Evolutionary conservation across 2,329 filamentous ascomycete species (phyloP).

Genomic region (Claviceps purpurea): DNA sequence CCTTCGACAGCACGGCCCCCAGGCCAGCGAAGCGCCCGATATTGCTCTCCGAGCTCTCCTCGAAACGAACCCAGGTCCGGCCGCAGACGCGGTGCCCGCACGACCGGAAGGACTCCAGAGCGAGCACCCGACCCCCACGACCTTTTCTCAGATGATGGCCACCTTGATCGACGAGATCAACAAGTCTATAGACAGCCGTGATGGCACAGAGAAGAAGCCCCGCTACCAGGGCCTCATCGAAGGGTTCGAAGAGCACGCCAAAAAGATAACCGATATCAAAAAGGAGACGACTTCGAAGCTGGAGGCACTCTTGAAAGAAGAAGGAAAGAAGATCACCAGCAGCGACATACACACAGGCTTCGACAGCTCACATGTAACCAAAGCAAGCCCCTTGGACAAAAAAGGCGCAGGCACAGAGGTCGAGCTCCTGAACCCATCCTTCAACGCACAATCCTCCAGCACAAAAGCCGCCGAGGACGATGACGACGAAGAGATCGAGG

Average conservation of each 20-base stretch:
- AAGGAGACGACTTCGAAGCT: slow-evolving; percentile 61
- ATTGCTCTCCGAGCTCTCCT: slow-evolving; percentile 82
- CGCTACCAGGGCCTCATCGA: slow-evolving; percentile 63
- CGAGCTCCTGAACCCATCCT: slow-evolving; percentile 65
- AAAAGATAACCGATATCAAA: slow-evolving; percentile 68
- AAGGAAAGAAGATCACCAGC: slow-evolving; percentile 84
- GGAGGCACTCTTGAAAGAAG: slow-evolving; percentile 70
- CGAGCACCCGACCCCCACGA: slow-evolving; percentile 59
- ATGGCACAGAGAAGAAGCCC: slow-evolving; percentile 43
- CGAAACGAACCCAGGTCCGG: slow-evolving; percentile 59
- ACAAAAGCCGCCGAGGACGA: slow-evolving; percentile 37
- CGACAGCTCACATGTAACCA: slow-evolving; percentile 69
- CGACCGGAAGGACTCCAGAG: slow-evolving; percentile 69
- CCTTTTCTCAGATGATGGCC: slow-evolving; percentile 98
- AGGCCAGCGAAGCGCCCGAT: slow-evolving; percentile 51
- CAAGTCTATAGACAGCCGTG: slow-evolving; percentile 64
- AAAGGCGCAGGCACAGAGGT: slow-evolving; percentile 39
- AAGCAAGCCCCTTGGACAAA: slow-evolving; percentile 33
- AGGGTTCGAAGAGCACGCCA: slow-evolving; percentile 63
- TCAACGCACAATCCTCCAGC: slow-evolving; percentile 9
- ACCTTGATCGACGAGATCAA: slow-evolving; percentile 90
- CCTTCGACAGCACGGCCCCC: slow-evolving; percentile 58
- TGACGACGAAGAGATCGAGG: slow-evolving; percentile 60
- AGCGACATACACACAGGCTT: slow-evolving; percentile 83
- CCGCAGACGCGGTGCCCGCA: slow-evolving; percentile 61